Evolutionary conservation across 192 early-diverging fungal genomes (phyloP).

Genomic region (Linnemannia zychae): DNA sequence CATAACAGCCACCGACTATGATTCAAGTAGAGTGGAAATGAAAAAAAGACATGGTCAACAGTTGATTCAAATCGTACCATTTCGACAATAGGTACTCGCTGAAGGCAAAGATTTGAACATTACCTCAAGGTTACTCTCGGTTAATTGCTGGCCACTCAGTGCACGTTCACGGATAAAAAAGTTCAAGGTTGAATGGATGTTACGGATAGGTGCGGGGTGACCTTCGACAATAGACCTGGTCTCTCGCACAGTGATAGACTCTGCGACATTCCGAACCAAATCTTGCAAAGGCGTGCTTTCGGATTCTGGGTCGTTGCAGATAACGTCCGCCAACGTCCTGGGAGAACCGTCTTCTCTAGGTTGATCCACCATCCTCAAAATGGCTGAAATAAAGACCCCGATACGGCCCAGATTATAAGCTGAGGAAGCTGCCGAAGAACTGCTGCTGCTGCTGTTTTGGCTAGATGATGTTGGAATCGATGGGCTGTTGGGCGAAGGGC

Average conservation of each 20-base stretch:
- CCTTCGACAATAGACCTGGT: conserved; percentile 52
- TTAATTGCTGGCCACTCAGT: conserved; percentile 45
- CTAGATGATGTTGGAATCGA: conserved; percentile 29
- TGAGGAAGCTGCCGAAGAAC: conserved; percentile 16
- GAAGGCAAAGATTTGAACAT: background rate
- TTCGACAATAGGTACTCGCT: background rate
- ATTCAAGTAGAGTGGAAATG: background rate
- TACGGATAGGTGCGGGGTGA: conserved; percentile 41
- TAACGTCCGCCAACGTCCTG: conserved; percentile 47
- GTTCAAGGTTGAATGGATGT: conserved; percentile 49
- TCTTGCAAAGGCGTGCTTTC: conserved; percentile 33
- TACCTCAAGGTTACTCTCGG: conserved; percentile 54
- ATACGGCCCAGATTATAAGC: conserved; percentile 56
- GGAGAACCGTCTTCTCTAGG: conserved; percentile 57
- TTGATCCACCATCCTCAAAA: conserved; percentile 56
- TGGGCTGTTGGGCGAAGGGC: conserved; percentile 47
- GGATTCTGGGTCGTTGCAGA: conserved; percentile 49
- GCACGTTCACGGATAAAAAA: conserved; percentile 47
- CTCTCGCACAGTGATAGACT: conserved; percentile 48
- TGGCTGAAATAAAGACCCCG: conserved; percentile 51
- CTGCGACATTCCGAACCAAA: conserved; percentile 50
- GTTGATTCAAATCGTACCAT: background rate
- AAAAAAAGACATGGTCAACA: background rate
- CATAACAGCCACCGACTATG: conserved; percentile 50
- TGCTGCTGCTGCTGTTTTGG: conserved; percentile 4